Evolutionary conservation across 352 stramenopile genomes (phyloP).

Genomic region (Globisporangium mamillatum): DNA sequence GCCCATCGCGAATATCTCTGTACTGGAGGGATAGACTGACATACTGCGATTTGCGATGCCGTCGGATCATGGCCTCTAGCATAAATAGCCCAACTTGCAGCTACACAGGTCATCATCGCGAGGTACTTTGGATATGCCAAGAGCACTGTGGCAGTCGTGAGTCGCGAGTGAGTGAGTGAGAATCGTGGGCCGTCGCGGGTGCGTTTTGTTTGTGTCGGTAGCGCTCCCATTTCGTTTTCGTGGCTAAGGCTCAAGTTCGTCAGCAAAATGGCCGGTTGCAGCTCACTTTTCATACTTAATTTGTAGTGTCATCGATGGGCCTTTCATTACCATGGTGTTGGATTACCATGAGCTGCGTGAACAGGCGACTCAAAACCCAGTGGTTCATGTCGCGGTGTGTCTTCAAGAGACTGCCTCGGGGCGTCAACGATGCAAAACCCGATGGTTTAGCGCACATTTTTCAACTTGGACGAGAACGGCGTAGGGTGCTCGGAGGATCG

Average conservation of each 20-base stretch:
- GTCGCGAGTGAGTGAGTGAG: background rate
- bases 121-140: background rate
- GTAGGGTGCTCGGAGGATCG: no score
- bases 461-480: no score
- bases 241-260: background rate
- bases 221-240: background rate
- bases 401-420: no score
- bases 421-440: no score
- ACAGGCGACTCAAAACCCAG: no score
- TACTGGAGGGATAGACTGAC: background rate
- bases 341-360: no score
- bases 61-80: background rate
- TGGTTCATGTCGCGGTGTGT: no score
- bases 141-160: background rate
- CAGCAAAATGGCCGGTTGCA: background rate
- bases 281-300: background rate
- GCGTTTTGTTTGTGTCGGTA: background rate
- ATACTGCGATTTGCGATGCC: background rate
- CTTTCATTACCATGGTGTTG: background rate
- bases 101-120: background rate
- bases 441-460: no score
- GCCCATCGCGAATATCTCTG: background rate
- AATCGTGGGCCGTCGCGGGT: background rate
- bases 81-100: background rate
- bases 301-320: background rate